These are phyloP conservation scores for Microcyclosporella mali DNA, from an alignment of 2,329 filamentous ascomycete species.

Conservation along the genomic window DNA sequence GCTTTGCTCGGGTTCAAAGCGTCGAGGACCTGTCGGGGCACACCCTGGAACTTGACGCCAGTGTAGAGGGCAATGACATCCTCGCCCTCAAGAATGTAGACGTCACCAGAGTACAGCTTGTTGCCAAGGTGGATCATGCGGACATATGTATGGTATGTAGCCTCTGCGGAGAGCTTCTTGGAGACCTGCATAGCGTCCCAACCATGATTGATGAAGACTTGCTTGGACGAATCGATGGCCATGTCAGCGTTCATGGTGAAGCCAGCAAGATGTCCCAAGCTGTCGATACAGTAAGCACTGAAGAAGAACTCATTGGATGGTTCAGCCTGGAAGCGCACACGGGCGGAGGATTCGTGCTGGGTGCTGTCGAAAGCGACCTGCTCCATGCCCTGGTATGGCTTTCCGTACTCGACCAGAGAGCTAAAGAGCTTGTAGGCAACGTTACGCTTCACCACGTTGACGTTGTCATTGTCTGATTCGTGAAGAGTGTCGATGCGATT, in stretches of 20 bases:
- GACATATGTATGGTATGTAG: constrained; percentile 3
- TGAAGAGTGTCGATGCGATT: neutral
- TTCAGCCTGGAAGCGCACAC: neutral
- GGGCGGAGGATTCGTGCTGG: constrained; percentile 2
- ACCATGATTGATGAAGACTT: constrained; percentile 33
- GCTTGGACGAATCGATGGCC: constrained; percentile 21
- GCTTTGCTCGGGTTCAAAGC: too few species aligned
- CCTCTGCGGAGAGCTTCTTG: neutral
- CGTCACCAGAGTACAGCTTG: constrained; percentile 4
- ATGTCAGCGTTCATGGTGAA: constrained; percentile 22
- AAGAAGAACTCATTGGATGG: too few species aligned
- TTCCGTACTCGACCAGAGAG: constrained; percentile 6
- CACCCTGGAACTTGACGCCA: neutral
- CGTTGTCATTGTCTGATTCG: neutral
- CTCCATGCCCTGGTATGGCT: constrained; percentile 4
- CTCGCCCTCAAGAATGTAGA: constrained; percentile 4
- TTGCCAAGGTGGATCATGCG: constrained; percentile 3
- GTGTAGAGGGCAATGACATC: constrained; percentile 6
- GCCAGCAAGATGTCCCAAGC: constrained; percentile 29
- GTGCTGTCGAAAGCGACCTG: constrained; percentile 1
- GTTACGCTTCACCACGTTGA: constrained; percentile 2
- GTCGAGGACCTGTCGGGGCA: neutral
- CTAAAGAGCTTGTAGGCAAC: constrained; percentile 8
- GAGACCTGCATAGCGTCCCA: constrained; percentile 22
- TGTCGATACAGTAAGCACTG: constrained; percentile 33